Conservation (phyloP, 1,284 basidiomycete species). For the Thelephora terrestris region DNA sequence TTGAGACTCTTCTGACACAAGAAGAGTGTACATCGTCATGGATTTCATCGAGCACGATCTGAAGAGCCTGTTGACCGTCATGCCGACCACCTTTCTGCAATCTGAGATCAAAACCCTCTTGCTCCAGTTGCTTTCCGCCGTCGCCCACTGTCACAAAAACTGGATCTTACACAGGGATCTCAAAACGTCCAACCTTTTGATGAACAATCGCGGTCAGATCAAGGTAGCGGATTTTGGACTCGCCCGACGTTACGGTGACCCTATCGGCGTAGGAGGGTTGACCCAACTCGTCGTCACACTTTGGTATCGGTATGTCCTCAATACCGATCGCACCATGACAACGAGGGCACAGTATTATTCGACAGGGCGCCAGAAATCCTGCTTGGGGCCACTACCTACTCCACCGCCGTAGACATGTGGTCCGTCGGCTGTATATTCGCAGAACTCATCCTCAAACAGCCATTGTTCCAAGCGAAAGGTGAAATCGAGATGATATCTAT, state of each 20-base stretch:
- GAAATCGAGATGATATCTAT: slow-evolving; percentile 89
- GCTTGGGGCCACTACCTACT: slow-evolving; percentile 86
- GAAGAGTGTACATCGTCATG: slow-evolving; percentile 97
- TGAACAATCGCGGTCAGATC: slow-evolving; percentile 98
- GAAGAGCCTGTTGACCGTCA: slow-evolving; percentile 87
- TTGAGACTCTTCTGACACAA: slow-evolving; percentile 2
- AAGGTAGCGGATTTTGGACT: slow-evolving; percentile 99
- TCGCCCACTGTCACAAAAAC: slow-evolving; percentile 85
- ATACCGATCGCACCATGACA: slow-evolving; percentile 10
- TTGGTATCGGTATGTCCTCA: slow-evolving; percentile 83
- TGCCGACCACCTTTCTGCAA: slow-evolving; percentile 92
- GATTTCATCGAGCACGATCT: slow-evolving; percentile 99
- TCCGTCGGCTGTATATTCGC: slow-evolving; percentile 99
- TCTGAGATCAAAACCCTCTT: slow-evolving; percentile 98
- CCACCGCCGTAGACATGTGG: slow-evolving; percentile 98
- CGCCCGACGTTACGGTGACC: slow-evolving; percentile 91
- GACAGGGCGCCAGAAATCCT: slow-evolving; percentile 90
- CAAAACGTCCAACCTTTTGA: slow-evolving; percentile 94
- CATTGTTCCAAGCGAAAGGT: slow-evolving; percentile 91
- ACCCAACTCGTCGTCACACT: slow-evolving; percentile 96
- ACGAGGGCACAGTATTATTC: background rate
- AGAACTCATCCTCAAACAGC: slow-evolving; percentile 88
- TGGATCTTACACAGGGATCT: slow-evolving; percentile 98
- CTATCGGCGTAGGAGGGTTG: slow-evolving; percentile 85
- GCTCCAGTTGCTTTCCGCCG: slow-evolving; percentile 88